Percentiles rank a stretch among this genome's conserved stretches.
Evolutionary conservation across 768 basidiomycete species (phyloP).

Genomic region (Mrakia frigida): DNA sequence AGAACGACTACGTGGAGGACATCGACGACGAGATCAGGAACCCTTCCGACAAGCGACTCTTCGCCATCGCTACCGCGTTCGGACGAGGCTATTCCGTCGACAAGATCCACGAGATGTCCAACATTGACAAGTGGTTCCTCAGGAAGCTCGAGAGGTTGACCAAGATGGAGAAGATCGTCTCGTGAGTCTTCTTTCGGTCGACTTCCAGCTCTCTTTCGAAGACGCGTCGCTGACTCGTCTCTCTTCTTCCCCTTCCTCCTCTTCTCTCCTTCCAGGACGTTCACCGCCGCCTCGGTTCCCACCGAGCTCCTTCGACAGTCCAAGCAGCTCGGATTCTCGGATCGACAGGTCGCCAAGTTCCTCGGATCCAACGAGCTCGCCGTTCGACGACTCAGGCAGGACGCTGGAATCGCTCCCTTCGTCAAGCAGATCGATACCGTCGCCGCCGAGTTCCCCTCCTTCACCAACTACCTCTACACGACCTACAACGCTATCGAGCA

Average conservation of each 20-base stretch:
- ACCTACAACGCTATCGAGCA: slow-evolving; percentile 97
- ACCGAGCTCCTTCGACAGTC: slow-evolving; percentile 64
- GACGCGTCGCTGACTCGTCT: background rate
- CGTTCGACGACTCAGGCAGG: slow-evolving; percentile 81
- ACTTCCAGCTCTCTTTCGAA: background rate
- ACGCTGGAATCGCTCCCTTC: slow-evolving; percentile 74
- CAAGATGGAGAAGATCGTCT: slow-evolving; percentile 68
- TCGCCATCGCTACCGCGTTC: slow-evolving; percentile 91
- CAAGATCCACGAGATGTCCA: slow-evolving; percentile 95
- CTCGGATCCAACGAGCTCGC: slow-evolving; percentile 89
- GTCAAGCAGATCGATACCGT: slow-evolving; percentile 99
- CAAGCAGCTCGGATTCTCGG: slow-evolving; percentile 95
- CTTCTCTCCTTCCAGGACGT: slow-evolving; percentile 49
- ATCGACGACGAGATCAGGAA: slow-evolving; percentile 89
- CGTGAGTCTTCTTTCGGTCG: slow-evolving; percentile 51
- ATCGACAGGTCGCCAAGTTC: slow-evolving; percentile 75
- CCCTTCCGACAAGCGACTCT: slow-evolving; percentile 94
- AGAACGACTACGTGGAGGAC: slow-evolving; percentile 84
- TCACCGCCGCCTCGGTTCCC: slow-evolving; percentile 61
- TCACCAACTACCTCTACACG: slow-evolving; percentile 97
- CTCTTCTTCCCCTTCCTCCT: slow-evolving; percentile 27
- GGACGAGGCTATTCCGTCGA: slow-evolving; percentile 88
- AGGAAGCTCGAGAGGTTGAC: slow-evolving; percentile 78
- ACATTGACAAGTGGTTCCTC: slow-evolving; percentile 98
- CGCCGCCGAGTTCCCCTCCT: slow-evolving; percentile 96